These are phyloP conservation scores for Fusarium sp. DNA, from an alignment of 2,329 filamentous ascomycete species.

Conservation along the genomic window DNA sequence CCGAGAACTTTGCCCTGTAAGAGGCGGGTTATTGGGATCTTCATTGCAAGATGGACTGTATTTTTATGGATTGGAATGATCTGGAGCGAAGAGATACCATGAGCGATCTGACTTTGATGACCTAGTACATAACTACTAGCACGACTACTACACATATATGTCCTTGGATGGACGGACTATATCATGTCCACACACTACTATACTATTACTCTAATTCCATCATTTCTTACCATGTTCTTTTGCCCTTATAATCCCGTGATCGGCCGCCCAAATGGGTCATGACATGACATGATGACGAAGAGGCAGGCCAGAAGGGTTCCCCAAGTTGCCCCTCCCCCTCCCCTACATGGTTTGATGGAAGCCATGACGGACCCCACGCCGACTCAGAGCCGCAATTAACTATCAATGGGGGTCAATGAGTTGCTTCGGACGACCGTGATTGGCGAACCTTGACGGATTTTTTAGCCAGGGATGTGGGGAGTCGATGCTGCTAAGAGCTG, in stretches of 20 bases:
- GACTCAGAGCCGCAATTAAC: neutral
- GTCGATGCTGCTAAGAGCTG: neutral
- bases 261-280: neutral
- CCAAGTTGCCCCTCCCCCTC: conserved; percentile 27
- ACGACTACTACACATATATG: neutral
- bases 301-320: conserved; percentile 33
- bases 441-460: conserved; percentile 14
- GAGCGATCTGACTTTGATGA: conserved; percentile 42
- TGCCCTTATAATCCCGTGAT: neutral
- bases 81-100: conserved; percentile 44
- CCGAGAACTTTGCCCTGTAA: conserved; percentile 92
- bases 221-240: neutral
- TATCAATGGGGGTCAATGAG: neutral
- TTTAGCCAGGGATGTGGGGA: neutral
- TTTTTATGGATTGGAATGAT: conserved; percentile 32
- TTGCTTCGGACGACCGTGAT: conserved; percentile 12
- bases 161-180: conserved; percentile 29
- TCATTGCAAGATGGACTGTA: conserved; percentile 25
- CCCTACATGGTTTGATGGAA: neutral
- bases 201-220: neutral
- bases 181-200: conserved; percentile 31
- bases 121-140: conserved; percentile 5
- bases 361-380: conserved; percentile 31
- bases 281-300: conserved; percentile 13
- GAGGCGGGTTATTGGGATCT: neutral